Conservation (phyloP, 148 eudicot species). For the Fallopia convolvulus region DNA sequence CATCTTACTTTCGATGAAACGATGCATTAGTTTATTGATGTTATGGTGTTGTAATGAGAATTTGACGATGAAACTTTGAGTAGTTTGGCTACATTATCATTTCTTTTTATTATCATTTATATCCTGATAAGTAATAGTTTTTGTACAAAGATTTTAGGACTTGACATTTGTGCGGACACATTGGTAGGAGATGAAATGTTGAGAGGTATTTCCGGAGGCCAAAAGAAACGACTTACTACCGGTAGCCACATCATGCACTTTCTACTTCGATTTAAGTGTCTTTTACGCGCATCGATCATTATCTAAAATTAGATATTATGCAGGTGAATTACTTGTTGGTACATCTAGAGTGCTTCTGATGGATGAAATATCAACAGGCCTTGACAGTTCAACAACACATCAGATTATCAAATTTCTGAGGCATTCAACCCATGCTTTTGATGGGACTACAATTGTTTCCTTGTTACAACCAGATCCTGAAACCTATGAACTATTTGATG, state of each 20-base stretch:
- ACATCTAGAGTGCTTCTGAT: slow-evolving; percentile 70
- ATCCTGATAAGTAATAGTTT: slow-evolving; percentile 26
- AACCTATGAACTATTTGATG: slow-evolving; percentile 83
- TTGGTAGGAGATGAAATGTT: slow-evolving; percentile 94
- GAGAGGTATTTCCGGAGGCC: slow-evolving; percentile 96
- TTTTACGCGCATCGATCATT: background rate
- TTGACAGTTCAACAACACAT: slow-evolving; percentile 93
- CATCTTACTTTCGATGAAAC: background rate
- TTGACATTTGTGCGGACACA: slow-evolving; percentile 83
- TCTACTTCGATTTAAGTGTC: background rate
- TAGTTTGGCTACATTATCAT: background rate
- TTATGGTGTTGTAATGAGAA: background rate
- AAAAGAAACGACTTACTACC: slow-evolving; percentile 89
- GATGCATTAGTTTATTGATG: background rate
- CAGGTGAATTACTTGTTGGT: slow-evolving; percentile 91
- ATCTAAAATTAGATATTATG: background rate
- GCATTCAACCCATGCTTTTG: slow-evolving; percentile 61
- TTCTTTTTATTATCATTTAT: background rate
- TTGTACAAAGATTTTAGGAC: slow-evolving; percentile 71
- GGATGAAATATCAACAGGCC: slow-evolving; percentile 96
- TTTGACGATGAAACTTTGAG: background rate
- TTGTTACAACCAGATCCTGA: slow-evolving; percentile 95
- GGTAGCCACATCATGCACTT: slow-evolving; percentile 32
- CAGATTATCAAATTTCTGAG: slow-evolving; percentile 72
- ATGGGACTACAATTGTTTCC: slow-evolving; percentile 71